phyloP scores from a whole-genome alignment of 495 filamentous ascomycete genomes.

The Aspergillus bertholletiae region DNA sequence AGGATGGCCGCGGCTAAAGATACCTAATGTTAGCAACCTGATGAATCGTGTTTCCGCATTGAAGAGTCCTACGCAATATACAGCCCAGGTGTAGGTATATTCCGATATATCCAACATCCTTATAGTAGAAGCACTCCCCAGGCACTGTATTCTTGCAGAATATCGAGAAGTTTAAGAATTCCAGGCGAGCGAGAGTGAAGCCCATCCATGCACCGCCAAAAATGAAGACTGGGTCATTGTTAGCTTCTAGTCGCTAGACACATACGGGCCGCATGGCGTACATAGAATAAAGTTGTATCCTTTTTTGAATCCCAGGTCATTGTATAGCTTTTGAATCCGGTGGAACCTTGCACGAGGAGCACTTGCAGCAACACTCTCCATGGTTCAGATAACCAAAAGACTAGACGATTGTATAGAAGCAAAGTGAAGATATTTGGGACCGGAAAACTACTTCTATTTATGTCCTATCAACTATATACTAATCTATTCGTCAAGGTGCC shows the following conservation, averaged over 20 bases:
- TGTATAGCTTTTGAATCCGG: not conserved
- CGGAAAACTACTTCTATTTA: not conserved
- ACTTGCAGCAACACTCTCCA: not conserved
- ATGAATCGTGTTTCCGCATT: not conserved
- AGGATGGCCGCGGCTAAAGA: not conserved
- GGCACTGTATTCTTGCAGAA: not conserved
- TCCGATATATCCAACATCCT: not conserved
- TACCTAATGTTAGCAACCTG: too few relatives aligned
- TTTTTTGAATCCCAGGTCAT: not conserved
- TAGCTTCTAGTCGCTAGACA: not conserved
- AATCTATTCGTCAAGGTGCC: too few relatives aligned
- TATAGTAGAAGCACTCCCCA: slow-evolving; percentile 1
- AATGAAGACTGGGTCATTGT: not conserved
- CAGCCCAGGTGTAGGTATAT: not conserved
- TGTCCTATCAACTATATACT: not conserved
- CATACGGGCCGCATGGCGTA: not conserved
- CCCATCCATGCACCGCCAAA: not conserved
- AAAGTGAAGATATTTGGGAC: not conserved
- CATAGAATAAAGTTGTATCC: slow-evolving; percentile 3
- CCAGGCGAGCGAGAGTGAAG: not conserved
- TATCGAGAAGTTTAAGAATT: not conserved
- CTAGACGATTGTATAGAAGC: not conserved
- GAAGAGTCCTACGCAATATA: not conserved
- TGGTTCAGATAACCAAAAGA: not conserved
- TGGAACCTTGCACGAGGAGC: not conserved